phyloP scores from a whole-genome alignment of 257 asterid genomes.

The Nicotiana sylvestris region DNA sequence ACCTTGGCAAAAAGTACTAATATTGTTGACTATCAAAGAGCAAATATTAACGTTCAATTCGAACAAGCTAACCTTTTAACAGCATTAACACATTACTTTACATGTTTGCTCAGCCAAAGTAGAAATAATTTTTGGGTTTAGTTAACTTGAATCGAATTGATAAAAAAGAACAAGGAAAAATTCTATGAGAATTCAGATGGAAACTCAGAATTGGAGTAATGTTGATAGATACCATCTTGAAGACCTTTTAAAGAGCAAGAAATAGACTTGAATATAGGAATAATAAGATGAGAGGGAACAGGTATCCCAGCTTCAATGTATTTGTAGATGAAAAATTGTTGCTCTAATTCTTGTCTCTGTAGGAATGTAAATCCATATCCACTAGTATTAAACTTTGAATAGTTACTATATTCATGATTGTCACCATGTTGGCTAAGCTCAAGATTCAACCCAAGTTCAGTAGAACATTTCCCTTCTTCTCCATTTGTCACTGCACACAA shows the following conservation, averaged over 20 bases:
- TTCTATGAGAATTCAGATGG: background rate
- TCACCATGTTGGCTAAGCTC: background rate
- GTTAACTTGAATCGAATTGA: too few relatives aligned
- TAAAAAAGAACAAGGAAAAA: background rate
- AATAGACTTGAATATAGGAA: constrained; percentile 25
- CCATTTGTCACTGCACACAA: background rate
- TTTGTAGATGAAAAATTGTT: constrained; percentile 19
- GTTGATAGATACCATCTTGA: background rate
- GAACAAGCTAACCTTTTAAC: too few relatives aligned
- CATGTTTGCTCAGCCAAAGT: background rate
- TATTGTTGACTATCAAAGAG: too few relatives aligned
- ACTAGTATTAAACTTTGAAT: background rate
- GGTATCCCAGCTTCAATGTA: constrained; percentile 21
- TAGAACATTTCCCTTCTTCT: background rate
- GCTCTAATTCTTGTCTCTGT: constrained; percentile 21
- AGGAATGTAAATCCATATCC: constrained; percentile 19
- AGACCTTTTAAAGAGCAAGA: background rate
- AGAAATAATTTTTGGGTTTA: background rate
- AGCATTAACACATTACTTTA: too few relatives aligned
- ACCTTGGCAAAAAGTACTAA: too few relatives aligned
- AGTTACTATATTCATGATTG: too few relatives aligned
- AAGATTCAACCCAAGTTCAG: background rate
- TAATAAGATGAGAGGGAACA: constrained; percentile 20
- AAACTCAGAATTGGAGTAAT: constrained; percentile 10
- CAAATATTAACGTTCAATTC: too few relatives aligned